Conservation (phyloP, 768 basidiomycete species). For the Russula abietina region DNA sequence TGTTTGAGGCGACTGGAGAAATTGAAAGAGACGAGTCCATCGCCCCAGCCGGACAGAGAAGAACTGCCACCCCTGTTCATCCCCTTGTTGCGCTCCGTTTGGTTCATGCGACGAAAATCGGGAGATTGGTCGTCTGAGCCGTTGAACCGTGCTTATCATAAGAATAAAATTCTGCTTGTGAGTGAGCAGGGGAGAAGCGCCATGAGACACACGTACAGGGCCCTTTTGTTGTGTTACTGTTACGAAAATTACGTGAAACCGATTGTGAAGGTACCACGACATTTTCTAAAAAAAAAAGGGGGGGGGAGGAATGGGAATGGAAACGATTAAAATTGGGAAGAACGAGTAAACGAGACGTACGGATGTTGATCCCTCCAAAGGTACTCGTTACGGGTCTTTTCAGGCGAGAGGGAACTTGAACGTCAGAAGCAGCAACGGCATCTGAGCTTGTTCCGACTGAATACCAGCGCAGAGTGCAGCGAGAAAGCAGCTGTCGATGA, state of each 20-base stretch:
- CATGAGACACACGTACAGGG: background rate
- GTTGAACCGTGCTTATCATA: background rate
- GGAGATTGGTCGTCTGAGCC: background rate
- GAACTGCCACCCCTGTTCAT: background rate
- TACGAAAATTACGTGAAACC: background rate
- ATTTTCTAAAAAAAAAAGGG: constrained; percentile 4
- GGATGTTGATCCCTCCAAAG: constrained; percentile 20
- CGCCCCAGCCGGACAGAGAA: background rate
- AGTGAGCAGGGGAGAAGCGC: background rate
- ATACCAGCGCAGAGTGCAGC: constrained; percentile 9
- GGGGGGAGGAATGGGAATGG: background rate
- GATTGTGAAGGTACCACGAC: background rate
- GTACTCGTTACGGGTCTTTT: constrained; percentile 15
- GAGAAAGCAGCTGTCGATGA: constrained; percentile 10
- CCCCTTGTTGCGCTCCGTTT: background rate
- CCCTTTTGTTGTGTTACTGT: background rate
- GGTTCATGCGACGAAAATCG: background rate
- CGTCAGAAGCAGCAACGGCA: background rate
- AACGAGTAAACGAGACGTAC: background rate
- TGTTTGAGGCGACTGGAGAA: constrained; percentile 10
- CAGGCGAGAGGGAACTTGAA: background rate
- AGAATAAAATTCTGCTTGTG: background rate
- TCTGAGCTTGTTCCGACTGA: background rate
- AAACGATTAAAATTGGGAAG: background rate
- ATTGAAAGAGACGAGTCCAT: constrained; percentile 10